Base-by-base conservation (phyloP, 2,329 filamentous ascomycete genomes). In the Diaporthe nobilis region DNA sequence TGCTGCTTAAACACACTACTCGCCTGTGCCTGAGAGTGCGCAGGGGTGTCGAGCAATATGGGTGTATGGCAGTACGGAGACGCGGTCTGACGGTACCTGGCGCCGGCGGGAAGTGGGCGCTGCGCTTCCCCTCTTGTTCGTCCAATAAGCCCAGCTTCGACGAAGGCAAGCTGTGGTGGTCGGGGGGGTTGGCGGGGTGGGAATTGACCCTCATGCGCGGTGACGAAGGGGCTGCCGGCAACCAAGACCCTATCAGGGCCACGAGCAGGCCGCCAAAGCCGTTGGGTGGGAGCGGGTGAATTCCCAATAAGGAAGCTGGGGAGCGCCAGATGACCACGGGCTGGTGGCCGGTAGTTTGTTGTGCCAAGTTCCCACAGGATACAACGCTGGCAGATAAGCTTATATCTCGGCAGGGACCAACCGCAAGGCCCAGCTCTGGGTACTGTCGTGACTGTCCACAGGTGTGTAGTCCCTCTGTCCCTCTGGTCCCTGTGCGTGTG, bases 261-360 rank as follows among this genome's bases (percentile, higher is more conserved):
- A 12, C 13, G 65, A 39, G 31, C 49, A 20, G 25, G 47, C n/a
- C 34, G 65, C 17, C 47, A 53, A 53, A 68, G 34, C 34, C 65
- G 31, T 28, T 15, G 22, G 13, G 15, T 28, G 31, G 34, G 15
- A 10, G 31, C 47, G 34, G 65, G 42, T 34, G 34, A 25, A 28
- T 28, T 70, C 65, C 65, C 47, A 70, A 70, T 53, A n/a, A 55
- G 65, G 65, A 70, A 70, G 49, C 65, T 70, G 31, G 49, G 25
- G 13, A 55, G 25, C 47, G 8, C 47, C 65, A 55, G n/a, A 70
- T 70, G 65, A 70, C 65, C 49, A 53, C 34, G n/a, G 7, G 34
- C 6, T 5, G 34, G n/a, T 55, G 47, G 65, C 65, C 65, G 65
- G 65, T 55, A 70, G 47, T 55, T 55, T 39, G 8, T 31, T 20